phyloP scores from a whole-genome alignment of 2,329 filamentous ascomycete genomes.

The Trichophyton rubrum region DNA sequence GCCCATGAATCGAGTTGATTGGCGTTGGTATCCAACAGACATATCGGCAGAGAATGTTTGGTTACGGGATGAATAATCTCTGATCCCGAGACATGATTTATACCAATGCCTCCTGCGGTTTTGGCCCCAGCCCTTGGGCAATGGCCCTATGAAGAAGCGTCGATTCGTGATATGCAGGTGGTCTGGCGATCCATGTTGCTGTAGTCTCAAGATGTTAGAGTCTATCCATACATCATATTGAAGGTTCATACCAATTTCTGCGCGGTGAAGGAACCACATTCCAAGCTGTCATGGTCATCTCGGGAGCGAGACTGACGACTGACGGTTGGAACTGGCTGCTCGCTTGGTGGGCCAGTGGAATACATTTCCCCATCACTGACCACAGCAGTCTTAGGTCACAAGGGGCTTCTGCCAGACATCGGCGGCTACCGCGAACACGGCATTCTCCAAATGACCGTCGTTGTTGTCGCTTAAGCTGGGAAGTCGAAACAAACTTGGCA shows the following conservation, averaged over 20 bases:
- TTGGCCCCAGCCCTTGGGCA: conserved; percentile 53
- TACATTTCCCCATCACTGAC: conserved; percentile 11
- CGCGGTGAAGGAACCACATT: conserved; percentile 41
- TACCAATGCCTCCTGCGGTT: conserved; percentile 54
- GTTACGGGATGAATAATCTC: conserved; percentile 35
- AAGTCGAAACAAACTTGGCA: neutral
- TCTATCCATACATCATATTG: conserved; percentile 10
- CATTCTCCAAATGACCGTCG: neutral
- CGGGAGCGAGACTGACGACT: conserved; percentile 7
- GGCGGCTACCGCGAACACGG: neutral
- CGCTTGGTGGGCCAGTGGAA: conserved; percentile 2
- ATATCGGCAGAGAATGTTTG: conserved; percentile 43
- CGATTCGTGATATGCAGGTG: conserved; percentile 51
- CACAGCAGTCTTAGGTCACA: neutral
- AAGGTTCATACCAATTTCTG: conserved; percentile 37
- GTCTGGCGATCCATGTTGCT: conserved; percentile 49
- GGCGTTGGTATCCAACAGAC: conserved; percentile 26
- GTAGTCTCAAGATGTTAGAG: conserved; percentile 9
- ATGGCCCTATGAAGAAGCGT: conserved; percentile 53
- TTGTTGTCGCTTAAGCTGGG: too few species aligned
- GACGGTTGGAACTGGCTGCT: conserved; percentile 8
- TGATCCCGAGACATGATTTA: conserved; percentile 33
- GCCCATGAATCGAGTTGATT: conserved; percentile 20
- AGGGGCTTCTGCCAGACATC: neutral
- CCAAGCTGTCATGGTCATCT: conserved; percentile 18